A percentile compares a stretch with the other conserved stretches of the same genome.
phyloP scores from a whole-genome alignment of 306 rosid genomes.

The Quercus berberidifolia region DNA sequence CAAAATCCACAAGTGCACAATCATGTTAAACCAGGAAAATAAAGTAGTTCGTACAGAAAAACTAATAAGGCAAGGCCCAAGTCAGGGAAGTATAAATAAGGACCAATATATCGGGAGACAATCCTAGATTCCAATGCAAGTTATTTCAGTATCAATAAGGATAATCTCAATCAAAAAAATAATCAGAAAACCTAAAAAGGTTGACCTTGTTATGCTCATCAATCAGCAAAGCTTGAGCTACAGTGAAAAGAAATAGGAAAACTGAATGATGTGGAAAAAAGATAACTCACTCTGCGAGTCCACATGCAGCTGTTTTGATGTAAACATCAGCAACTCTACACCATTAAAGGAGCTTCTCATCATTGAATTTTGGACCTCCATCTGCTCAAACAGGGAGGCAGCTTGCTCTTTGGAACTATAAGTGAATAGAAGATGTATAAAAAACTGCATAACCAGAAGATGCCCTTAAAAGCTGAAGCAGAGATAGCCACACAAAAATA shows the following conservation, averaged over 20 bases:
- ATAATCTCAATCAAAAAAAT: too few species aligned
- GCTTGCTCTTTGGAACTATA: conserved; percentile 40
- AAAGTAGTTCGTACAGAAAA: neutral
- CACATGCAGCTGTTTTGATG: conserved; percentile 44
- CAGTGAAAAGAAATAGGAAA: neutral
- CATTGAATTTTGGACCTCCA: conserved; percentile 47
- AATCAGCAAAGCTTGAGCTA: neutral
- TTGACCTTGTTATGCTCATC: neutral
- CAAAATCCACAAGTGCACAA: neutral
- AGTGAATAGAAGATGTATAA: conserved; percentile 13
- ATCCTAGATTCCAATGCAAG: neutral
- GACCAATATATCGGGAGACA: neutral
- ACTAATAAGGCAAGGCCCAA: neutral
- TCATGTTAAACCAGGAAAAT: neutral
- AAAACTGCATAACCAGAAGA: conserved; percentile 8
- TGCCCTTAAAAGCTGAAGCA: neutral
- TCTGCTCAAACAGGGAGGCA: conserved; percentile 31
- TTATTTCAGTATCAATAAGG: neutral
- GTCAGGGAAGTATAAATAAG: neutral
- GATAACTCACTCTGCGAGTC: conserved; percentile 42
- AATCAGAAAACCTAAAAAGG: neutral
- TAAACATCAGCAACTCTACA: conserved; percentile 55
- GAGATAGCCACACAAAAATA: neutral
- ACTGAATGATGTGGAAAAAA: conserved; percentile 6
- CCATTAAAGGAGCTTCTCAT: conserved; percentile 46